Conservation (phyloP, 331 rosid genomes). For the Malus hybrid region DNA sequence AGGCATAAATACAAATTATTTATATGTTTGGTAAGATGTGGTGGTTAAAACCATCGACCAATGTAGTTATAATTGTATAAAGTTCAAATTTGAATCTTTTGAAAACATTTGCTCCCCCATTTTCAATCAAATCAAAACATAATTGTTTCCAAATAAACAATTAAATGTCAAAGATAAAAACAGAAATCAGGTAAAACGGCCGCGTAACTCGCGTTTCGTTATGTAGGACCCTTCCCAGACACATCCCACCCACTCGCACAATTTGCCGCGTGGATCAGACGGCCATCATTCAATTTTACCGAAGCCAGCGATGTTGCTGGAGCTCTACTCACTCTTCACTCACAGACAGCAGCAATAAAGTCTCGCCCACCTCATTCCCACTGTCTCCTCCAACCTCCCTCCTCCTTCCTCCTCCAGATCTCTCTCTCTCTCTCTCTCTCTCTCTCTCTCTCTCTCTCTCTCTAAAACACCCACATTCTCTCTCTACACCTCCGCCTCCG, state of each 20-base stretch:
- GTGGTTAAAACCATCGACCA: no score
- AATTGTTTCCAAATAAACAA: no score
- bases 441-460: not conserved
- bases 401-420: not conserved
- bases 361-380: conserved; percentile 37
- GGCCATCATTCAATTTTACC: conserved; percentile 22
- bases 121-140: no score
- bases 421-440: not conserved
- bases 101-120: no score
- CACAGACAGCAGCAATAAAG: conserved; percentile 44
- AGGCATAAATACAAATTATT: no score
- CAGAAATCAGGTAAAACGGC: conserved; percentile 20
- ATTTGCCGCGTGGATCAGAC: conserved; percentile 27
- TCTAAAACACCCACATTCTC: not conserved
- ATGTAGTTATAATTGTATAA: no score
- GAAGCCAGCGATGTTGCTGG: conserved; percentile 18
- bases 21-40: no score
- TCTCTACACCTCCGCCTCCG: conserved; percentile 2
- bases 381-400: not conserved
- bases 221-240: not conserved
- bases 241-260: not conserved
- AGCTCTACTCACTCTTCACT: conserved; percentile 15
- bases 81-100: no score
- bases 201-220: conserved; percentile 21
- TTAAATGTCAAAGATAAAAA: not conserved